Percentiles rank a stretch among this genome's conserved stretches.
phyloP scores from a whole-genome alignment of 306 rosid genomes.

The Carpinus fangiana region DNA sequence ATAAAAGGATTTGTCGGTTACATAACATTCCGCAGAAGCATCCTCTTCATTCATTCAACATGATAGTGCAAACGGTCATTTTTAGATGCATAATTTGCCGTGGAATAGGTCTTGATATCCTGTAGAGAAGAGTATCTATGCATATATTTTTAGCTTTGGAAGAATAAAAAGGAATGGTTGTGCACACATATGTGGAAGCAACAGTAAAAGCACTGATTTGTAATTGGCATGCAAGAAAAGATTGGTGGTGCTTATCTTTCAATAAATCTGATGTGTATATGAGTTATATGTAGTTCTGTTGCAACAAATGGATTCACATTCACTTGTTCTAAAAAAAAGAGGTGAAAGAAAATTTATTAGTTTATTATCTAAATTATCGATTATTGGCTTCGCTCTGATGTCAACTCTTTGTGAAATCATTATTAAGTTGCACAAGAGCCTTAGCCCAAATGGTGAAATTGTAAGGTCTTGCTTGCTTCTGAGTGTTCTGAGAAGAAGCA shows the following conservation, averaged over 20 bases:
- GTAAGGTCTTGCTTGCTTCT: neutral
- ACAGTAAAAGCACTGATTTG: neutral
- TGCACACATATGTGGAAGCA: neutral
- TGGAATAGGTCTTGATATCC: neutral
- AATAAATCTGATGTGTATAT: neutral
- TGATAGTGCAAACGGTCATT: neutral
- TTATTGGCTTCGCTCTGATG: neutral
- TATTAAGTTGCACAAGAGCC: neutral
- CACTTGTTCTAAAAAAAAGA: neutral
- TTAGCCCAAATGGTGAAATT: neutral
- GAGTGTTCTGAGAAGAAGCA: neutral
- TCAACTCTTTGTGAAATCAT: neutral
- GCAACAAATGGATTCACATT: neutral
- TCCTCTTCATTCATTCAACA: neutral
- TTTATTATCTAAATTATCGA: neutral
- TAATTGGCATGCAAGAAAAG: neutral
- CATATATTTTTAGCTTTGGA: too few species aligned
- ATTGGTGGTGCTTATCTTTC: neutral
- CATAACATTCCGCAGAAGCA: neutral
- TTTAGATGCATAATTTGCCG: neutral
- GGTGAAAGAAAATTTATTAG: neutral
- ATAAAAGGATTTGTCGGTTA: neutral
- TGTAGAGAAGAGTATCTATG: neutral
- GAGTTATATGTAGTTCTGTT: neutral
- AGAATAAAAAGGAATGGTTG: too few species aligned